Evolutionary conservation across 441 rosid species (phyloP).

Genomic region (Populus hybrid): DNA sequence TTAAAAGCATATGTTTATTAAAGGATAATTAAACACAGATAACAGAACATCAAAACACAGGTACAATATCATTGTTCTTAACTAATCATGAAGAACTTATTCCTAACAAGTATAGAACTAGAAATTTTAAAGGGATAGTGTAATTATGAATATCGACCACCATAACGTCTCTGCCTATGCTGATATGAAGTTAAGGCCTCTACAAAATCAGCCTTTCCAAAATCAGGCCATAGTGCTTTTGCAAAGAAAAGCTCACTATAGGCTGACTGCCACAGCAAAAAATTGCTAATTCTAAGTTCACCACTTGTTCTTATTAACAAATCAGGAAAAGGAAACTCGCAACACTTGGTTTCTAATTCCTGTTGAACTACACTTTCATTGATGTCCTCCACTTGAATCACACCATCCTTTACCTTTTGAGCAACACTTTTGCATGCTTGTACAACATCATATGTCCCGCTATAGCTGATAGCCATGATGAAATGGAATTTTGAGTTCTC

Average conservation of each 20-base stretch:
- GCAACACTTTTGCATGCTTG: slow-evolving; percentile 71
- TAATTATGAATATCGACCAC: slow-evolving; percentile 17
- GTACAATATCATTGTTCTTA: not conserved
- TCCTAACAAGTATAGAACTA: not conserved
- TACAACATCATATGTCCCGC: slow-evolving; percentile 65
- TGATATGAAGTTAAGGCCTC: slow-evolving; percentile 69
- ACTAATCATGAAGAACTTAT: not conserved
- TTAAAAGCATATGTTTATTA: not conserved
- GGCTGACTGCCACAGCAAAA: slow-evolving; percentile 78
- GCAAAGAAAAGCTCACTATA: slow-evolving; percentile 73
- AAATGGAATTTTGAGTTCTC: slow-evolving; percentile 51
- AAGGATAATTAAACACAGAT: not conserved
- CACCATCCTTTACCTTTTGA: slow-evolving; percentile 47
- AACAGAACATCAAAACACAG: not conserved
- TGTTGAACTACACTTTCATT: slow-evolving; percentile 48
- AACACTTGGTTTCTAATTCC: slow-evolving; percentile 57
- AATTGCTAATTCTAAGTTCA: slow-evolving; percentile 77
- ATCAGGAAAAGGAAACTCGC: slow-evolving; percentile 63
- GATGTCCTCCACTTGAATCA: slow-evolving; percentile 46
- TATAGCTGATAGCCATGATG: slow-evolving; percentile 73
- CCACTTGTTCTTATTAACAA: slow-evolving; percentile 67
- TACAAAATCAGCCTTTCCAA: slow-evolving; percentile 46
- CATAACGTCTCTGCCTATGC: slow-evolving; percentile 67
- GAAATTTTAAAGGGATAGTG: not conserved
- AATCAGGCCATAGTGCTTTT: slow-evolving; percentile 76